Conservation (phyloP, 2,329 filamentous ascomycete species). For the Pochonia chlamydosporia region DNA sequence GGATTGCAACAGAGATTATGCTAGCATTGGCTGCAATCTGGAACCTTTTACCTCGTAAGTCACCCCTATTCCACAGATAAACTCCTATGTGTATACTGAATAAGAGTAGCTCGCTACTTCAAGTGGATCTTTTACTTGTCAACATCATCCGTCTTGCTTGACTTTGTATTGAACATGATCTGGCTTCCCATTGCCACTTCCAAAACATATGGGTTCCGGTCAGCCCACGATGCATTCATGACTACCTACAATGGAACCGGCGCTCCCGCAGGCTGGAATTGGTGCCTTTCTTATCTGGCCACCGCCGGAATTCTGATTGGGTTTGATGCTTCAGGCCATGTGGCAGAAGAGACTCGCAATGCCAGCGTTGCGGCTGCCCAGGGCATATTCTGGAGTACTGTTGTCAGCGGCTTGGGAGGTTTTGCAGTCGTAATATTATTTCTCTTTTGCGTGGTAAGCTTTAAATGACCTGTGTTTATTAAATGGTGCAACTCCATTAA, state of each 20-base stretch:
- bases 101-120: no score
- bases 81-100: no score
- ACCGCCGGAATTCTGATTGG: constrained; percentile 56
- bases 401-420: constrained; percentile 49
- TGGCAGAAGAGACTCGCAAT: constrained; percentile 57
- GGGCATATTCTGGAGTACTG: constrained; percentile 56
- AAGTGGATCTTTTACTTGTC: constrained; percentile 46
- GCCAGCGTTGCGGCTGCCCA: constrained; percentile 48
- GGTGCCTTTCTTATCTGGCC: constrained; percentile 56
- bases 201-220: constrained; percentile 52
- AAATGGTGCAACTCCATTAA: no score
- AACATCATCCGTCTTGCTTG: constrained; percentile 44
- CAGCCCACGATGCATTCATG: constrained; percentile 53
- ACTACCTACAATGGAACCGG: constrained; percentile 54
- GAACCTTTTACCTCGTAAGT: no score
- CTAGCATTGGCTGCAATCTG: no score
- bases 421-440: constrained; percentile 52
- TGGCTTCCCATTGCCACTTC: constrained; percentile 54
- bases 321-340: constrained; percentile 55
- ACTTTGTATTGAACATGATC: constrained; percentile 54
- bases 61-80: no score
- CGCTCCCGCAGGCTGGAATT: constrained; percentile 53
- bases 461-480: no score
- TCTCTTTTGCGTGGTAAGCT: constrained; percentile 52
- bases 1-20: no score